phyloP scores from a whole-genome alignment of 2,329 filamentous ascomycete genomes.

The Nemania abortiva region DNA sequence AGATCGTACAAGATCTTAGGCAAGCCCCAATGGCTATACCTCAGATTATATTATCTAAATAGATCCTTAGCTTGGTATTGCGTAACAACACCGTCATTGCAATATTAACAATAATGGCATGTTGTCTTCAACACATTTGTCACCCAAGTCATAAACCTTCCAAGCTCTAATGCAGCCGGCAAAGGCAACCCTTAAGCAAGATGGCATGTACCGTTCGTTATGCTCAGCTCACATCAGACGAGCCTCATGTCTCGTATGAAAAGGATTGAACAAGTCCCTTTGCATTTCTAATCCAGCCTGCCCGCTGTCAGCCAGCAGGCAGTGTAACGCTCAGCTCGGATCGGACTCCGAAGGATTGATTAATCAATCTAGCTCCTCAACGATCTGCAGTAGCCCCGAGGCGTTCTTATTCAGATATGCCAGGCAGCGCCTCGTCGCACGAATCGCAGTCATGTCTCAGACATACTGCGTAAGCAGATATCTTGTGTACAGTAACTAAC shows the following conservation, averaged over 20 bases:
- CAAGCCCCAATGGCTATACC: too few species aligned
- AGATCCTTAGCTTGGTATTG: too few species aligned
- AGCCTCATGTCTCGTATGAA: slow-evolving; percentile 22
- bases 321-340: slow-evolving; percentile 31
- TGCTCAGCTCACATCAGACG: not conserved
- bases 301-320: slow-evolving; percentile 16
- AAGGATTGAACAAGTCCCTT: slow-evolving; percentile 3
- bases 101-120: too few species aligned
- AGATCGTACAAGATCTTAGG: not conserved
- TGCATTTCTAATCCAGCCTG: slow-evolving; percentile 1
- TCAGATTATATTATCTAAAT: too few species aligned
- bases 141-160: not conserved
- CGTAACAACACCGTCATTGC: too few species aligned
- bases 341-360: slow-evolving; percentile 32
- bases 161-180: not conserved
- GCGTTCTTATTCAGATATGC: not conserved
- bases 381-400: not conserved
- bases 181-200: not conserved
- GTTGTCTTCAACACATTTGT: too few species aligned
- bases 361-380: not conserved
- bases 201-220: too few species aligned
- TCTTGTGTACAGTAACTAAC: too few species aligned
- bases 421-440: not conserved
- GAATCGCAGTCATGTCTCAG: not conserved
- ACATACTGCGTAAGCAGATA: not conserved